phyloP scores from a whole-genome alignment of 176 grass and related monocot genomes.

The Typha latifolia region DNA sequence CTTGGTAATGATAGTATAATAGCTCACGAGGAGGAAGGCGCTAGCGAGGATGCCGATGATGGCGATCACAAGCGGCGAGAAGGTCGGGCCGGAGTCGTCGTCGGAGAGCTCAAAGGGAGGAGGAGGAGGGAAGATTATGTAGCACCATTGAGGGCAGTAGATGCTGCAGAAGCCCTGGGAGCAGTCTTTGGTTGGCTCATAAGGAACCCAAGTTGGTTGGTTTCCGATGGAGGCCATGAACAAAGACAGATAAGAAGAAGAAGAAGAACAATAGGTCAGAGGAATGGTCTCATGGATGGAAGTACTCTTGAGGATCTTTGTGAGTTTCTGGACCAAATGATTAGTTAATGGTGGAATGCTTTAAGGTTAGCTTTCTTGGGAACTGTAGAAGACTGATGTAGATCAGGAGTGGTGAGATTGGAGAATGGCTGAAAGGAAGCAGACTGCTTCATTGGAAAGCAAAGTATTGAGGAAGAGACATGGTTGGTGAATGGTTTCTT shows the following conservation, averaged over 20 bases:
- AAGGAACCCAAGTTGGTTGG: constrained; percentile 74
- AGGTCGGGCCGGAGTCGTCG: neutral
- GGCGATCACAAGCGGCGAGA: constrained; percentile 23
- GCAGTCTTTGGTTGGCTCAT: constrained; percentile 64
- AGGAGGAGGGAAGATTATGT: constrained; percentile 32
- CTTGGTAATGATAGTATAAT: constrained; percentile 16
- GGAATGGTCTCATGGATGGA: neutral
- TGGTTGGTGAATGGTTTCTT: no score
- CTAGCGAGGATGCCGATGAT: constrained; percentile 21
- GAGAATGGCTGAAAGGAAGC: constrained; percentile 1
- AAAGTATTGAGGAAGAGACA: constrained; percentile 27
- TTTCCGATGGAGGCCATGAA: constrained; percentile 20
- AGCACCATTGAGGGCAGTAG: constrained; percentile 98
- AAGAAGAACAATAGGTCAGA: neutral
- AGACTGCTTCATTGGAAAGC: constrained; percentile 56
- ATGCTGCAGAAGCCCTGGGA: constrained; percentile 88
- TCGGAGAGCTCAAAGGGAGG: constrained; percentile 35
- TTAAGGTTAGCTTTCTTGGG: constrained; percentile 1
- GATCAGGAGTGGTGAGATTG: neutral
- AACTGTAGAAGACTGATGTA: constrained; percentile 12
- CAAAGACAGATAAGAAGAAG: neutral
- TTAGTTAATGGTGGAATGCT: constrained; percentile 2
- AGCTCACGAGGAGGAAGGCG: constrained; percentile 22
- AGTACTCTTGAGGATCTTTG: constrained; percentile 11
- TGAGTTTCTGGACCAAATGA: constrained; percentile 33